These are phyloP conservation scores for Chaetomium cochliodes DNA, from an alignment of 495 filamentous ascomycete species.

Conservation along the genomic window DNA sequence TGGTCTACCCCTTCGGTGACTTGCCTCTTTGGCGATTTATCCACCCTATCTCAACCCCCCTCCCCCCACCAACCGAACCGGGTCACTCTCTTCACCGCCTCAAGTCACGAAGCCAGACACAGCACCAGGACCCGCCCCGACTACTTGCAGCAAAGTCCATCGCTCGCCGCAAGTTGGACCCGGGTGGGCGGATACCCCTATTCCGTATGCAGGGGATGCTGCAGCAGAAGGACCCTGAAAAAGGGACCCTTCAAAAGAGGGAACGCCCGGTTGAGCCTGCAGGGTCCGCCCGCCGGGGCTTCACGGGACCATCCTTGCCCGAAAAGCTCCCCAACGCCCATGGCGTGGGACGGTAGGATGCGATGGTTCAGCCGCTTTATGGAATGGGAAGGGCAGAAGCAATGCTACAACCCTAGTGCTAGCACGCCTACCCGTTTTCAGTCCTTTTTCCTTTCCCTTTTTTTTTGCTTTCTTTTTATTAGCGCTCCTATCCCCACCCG, in stretches of 20 bases:
- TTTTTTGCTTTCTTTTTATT: not conserved
- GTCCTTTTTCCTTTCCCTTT: not conserved
- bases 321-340: not conserved
- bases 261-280: not conserved
- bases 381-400: too few relatives aligned
- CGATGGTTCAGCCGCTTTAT: too few relatives aligned
- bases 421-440: not conserved
- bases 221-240: not conserved
- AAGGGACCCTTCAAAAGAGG: not conserved
- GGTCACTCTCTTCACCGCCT: conserved; percentile 14
- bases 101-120: not conserved
- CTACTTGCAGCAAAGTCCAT: not conserved
- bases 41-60: not conserved
- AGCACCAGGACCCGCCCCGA: not conserved
- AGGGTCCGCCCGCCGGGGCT: not conserved
- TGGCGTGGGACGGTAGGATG: not conserved
- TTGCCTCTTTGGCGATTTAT: too few relatives aligned
- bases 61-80: not conserved
- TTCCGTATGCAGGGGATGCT: not conserved
- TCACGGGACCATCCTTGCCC: not conserved
- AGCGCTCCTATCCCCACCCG: not conserved
- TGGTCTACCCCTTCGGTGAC: too few relatives aligned
- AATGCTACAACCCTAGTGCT: not conserved
- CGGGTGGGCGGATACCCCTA: not conserved
- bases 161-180: not conserved